These are phyloP conservation scores for Byssoonygena ceratinophila DNA, from an alignment of 2,329 filamentous ascomycete species.

Conservation along the genomic window DNA sequence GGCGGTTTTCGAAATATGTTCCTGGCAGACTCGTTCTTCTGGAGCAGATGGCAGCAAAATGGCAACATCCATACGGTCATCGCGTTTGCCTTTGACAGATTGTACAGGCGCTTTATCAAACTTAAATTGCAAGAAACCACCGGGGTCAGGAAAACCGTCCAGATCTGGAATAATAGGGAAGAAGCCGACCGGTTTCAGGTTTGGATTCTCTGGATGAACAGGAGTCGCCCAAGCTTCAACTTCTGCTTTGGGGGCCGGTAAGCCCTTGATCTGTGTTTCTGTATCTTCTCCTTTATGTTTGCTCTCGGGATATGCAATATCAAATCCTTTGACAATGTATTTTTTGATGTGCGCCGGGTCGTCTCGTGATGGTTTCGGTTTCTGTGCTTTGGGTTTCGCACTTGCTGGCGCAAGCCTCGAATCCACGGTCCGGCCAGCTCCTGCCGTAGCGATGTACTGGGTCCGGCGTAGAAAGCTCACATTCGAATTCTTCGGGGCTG, in stretches of 20 bases:
- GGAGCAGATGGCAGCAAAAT: constrained; percentile 45
- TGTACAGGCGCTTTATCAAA: constrained; percentile 51
- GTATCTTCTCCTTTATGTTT: constrained; percentile 49
- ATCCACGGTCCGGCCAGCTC: constrained; percentile 25
- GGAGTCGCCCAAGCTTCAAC: constrained; percentile 50
- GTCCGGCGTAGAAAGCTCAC: constrained; percentile 93
- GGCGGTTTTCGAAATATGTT: constrained; percentile 40
- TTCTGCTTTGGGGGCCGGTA: constrained; percentile 45
- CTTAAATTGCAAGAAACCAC: constrained; percentile 51
- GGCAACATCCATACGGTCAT: constrained; percentile 50
- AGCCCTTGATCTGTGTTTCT: constrained; percentile 43
- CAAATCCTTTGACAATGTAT: constrained; percentile 53
- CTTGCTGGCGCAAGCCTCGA: constrained; percentile 21
- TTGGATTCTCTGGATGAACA: constrained; percentile 48
- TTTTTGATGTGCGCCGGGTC: constrained; percentile 52
- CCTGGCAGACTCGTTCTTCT: constrained; percentile 39
- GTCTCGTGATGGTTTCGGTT: constrained; percentile 37
- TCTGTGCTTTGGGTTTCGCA: constrained; percentile 23
- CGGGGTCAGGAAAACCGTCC: constrained; percentile 48
- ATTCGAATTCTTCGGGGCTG: constrained; percentile 60
- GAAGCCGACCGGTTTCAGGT: constrained; percentile 47
- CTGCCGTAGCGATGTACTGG: constrained; percentile 63
- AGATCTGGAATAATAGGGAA: constrained; percentile 54
- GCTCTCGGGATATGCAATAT: constrained; percentile 53
- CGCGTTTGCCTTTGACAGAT: constrained; percentile 40